Conservation (phyloP, 108 stramenopile species). For the Cyclotella atomus region DNA sequence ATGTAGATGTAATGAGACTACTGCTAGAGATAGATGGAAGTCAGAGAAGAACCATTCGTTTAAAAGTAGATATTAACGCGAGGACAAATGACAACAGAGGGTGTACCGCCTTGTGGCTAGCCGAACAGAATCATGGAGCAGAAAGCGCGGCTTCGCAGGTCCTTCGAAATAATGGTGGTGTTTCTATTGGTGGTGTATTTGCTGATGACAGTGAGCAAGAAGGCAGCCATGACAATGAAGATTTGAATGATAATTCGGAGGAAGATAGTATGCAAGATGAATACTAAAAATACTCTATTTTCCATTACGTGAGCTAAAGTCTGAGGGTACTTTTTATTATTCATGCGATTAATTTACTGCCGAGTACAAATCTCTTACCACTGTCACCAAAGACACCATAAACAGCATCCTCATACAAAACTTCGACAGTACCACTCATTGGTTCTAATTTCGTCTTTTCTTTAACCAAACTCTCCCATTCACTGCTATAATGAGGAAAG, state of each 20-base stretch:
- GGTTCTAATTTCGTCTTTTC: slow-evolving; percentile 36
- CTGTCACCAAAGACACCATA: slow-evolving; percentile 29
- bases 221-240: background rate
- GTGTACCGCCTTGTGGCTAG: slow-evolving; percentile 36
- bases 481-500: slow-evolving; percentile 82
- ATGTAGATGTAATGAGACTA: slow-evolving; percentile 25
- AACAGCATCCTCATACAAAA: slow-evolving; percentile 37
- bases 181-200: slow-evolving; percentile 27
- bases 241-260: background rate
- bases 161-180: slow-evolving; percentile 31
- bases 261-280: slow-evolving; percentile 7
- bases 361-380: background rate
- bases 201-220: background rate
- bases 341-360: no score
- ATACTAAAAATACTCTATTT: slow-evolving; percentile 1
- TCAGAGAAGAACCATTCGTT: slow-evolving; percentile 9
- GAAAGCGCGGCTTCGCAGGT: slow-evolving; percentile 31
- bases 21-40: slow-evolving; percentile 34
- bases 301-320: no score
- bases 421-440: background rate
- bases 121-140: slow-evolving; percentile 33
- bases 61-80: slow-evolving; percentile 42
- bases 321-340: no score
- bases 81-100: slow-evolving; percentile 44
- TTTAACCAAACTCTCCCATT: slow-evolving; percentile 66